A percentile compares a stretch with the other conserved stretches of the same genome.
phyloP scores from a whole-genome alignment of 2,329 filamentous ascomycete genomes.

The Cytospora leucostoma region DNA sequence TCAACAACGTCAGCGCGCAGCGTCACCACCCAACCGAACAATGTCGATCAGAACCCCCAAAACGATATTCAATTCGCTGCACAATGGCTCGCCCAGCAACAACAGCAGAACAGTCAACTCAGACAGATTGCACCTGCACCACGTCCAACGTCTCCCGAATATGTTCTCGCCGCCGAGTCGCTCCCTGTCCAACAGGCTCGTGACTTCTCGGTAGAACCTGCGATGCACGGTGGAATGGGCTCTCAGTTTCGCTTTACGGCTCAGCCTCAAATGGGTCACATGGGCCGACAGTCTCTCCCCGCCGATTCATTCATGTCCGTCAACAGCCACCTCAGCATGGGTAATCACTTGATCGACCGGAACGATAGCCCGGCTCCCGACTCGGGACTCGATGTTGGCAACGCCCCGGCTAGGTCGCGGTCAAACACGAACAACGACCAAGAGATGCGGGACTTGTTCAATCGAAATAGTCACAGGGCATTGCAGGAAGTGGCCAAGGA shows the following conservation, averaged over 20 bases:
- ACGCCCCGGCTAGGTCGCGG: slow-evolving; percentile 58
- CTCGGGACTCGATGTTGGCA: slow-evolving; percentile 47
- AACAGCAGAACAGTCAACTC: slow-evolving; percentile 40
- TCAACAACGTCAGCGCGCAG: slow-evolving; percentile 58
- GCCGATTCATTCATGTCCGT: slow-evolving; percentile 51
- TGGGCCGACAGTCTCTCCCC: slow-evolving; percentile 52
- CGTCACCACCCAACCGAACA: slow-evolving; percentile 50
- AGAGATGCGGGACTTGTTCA: slow-evolving; percentile 75
- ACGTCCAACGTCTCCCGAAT: slow-evolving; percentile 57
- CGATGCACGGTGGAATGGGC: slow-evolving; percentile 49
- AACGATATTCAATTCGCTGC: slow-evolving; percentile 46
- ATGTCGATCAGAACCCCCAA: slow-evolving; percentile 51
- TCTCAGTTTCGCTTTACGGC: slow-evolving; percentile 40
- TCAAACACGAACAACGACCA: slow-evolving; percentile 79
- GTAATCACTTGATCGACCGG: slow-evolving; percentile 59
- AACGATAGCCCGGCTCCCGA: slow-evolving; percentile 61
- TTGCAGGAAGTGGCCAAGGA: slow-evolving; percentile 74
- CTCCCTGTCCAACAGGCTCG: slow-evolving; percentile 49
- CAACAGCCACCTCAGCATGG: slow-evolving; percentile 23
- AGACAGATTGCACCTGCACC: slow-evolving; percentile 45
- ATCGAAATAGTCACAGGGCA: slow-evolving; percentile 66
- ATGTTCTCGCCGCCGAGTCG: slow-evolving; percentile 53
- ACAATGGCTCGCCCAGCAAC: slow-evolving; percentile 51
- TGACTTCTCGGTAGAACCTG: slow-evolving; percentile 51
- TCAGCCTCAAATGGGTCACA: slow-evolving; percentile 39